phyloP scores from a whole-genome alignment of 2,329 filamentous ascomycete species.

The Pseudocercospora cruenta region DNA sequence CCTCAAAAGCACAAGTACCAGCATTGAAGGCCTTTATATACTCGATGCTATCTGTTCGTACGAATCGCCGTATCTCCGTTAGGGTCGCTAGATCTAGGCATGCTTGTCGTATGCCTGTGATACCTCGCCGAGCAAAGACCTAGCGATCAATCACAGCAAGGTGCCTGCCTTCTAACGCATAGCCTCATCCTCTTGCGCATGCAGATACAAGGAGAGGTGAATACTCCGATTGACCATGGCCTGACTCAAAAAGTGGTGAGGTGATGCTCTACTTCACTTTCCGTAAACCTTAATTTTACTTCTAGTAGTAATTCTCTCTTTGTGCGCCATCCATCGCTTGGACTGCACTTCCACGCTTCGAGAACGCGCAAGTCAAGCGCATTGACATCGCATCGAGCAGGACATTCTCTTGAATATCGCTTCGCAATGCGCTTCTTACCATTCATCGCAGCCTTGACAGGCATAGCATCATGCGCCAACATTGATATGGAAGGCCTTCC shows the following conservation, averaged over 20 bases:
- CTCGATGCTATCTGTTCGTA: background rate
- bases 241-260: background rate
- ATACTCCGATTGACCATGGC: background rate
- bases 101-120: background rate
- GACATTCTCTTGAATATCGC: background rate
- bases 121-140: conserved; percentile 7
- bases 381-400: background rate
- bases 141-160: conserved; percentile 3
- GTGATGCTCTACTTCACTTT: background rate
- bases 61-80: conserved; percentile 4
- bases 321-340: background rate
- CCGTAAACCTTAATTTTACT: background rate
- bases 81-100: background rate
- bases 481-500: conserved; percentile 36
- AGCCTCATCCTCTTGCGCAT: background rate
- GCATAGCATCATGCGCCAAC: conserved; percentile 19
- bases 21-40: background rate
- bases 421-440: conserved; percentile 5
- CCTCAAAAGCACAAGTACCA: background rate
- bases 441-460: background rate
- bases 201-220: background rate
- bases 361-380: background rate
- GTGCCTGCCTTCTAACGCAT: conserved; percentile 1
- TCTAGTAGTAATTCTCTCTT: background rate
- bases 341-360: background rate